phyloP scores from a whole-genome alignment of 495 filamentous ascomycete species.

The Aspergillus sparsus region DNA sequence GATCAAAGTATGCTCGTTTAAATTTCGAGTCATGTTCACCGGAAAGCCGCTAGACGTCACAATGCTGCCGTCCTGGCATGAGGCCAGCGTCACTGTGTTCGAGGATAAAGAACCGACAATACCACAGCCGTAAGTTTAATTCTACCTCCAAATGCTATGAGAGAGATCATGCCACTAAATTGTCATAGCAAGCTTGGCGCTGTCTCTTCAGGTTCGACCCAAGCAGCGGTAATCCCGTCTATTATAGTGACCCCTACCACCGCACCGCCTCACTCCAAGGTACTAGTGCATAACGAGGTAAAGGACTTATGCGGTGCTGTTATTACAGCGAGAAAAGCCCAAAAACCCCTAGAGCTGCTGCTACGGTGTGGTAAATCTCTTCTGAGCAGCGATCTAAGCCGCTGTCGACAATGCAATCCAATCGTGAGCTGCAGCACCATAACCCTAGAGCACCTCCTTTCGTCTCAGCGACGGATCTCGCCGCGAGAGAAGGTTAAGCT shows the following conservation, averaged over 20 bases:
- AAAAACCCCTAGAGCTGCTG: background rate
- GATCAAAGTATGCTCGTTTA: background rate
- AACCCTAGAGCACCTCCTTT: conserved; percentile 5
- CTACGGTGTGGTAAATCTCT: background rate
- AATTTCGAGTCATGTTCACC: background rate
- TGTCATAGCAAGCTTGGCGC: background rate
- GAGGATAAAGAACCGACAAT: background rate
- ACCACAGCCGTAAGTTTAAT: background rate
- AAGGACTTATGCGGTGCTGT: background rate
- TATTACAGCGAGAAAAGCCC: background rate
- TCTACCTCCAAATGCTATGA: background rate
- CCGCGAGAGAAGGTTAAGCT: conserved; percentile 6
- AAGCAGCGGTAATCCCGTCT: background rate
- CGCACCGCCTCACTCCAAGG: background rate
- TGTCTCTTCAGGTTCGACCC: background rate
- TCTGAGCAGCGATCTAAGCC: background rate
- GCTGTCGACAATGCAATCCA: background rate
- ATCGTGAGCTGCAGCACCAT: background rate
- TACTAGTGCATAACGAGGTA: background rate
- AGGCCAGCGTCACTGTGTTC: conserved; percentile 4
- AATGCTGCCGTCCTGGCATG: background rate
- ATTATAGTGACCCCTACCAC: background rate
- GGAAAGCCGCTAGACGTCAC: background rate
- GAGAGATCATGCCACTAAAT: background rate
- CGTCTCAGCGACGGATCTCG: conserved; percentile 3